A percentile compares a stretch with the other conserved stretches of the same genome.
Conservation (phyloP, 768 basidiomycete species). For the Coprinopsis strossmayeri region DNA sequence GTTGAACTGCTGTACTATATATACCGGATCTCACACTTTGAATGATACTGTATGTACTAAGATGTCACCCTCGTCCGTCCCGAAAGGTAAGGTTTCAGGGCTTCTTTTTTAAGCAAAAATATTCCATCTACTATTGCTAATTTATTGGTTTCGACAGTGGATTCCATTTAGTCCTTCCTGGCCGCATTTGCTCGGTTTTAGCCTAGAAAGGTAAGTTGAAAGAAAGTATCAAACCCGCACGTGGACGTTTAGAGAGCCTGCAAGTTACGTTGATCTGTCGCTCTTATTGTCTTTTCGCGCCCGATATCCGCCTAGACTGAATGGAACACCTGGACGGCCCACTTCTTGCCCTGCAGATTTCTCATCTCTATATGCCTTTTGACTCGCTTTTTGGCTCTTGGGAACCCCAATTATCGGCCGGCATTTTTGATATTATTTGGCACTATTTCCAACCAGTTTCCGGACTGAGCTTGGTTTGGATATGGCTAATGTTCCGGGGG, state of each 20-base stretch:
- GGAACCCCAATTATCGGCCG: background rate
- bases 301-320: slow-evolving; percentile 4
- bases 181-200: background rate
- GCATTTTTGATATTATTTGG: too few species aligned
- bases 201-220: slow-evolving; percentile 9
- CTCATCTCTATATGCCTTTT: slow-evolving; percentile 6
- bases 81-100: too few species aligned
- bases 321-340: background rate
- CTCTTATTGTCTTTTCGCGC: slow-evolving; percentile 19
- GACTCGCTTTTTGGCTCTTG: background rate
- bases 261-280: slow-evolving; percentile 13
- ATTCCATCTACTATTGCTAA: too few species aligned
- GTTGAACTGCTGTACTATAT: slow-evolving; percentile 1
- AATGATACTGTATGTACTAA: background rate
- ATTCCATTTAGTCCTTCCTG: background rate
- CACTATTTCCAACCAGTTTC: background rate
- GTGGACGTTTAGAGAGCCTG: background rate
- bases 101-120: too few species aligned
- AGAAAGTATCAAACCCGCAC: slow-evolving; percentile 4
- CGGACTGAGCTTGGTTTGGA: background rate
- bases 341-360: slow-evolving; percentile 1
- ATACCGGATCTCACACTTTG: slow-evolving; percentile 3
- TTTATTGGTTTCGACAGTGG: too few species aligned
- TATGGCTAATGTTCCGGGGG: background rate
- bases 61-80: too few species aligned